These are phyloP conservation scores for Nicotiana undulata DNA, from an alignment of 257 asterid genomes.

Conservation along the genomic window DNA sequence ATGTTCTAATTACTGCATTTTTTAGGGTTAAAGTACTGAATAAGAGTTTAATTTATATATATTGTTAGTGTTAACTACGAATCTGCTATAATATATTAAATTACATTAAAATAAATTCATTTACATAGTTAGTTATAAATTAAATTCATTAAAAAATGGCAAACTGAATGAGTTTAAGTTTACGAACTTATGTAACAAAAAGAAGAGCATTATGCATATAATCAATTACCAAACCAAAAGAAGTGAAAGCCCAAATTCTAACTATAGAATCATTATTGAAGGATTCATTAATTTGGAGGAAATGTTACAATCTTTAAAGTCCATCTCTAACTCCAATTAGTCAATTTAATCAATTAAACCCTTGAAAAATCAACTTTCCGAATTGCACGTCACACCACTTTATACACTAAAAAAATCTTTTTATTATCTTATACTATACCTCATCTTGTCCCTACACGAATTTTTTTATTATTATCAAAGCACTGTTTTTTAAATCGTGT, in stretches of 20 bases:
- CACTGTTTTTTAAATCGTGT: background rate
- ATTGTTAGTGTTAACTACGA: no score
- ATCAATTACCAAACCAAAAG: background rate
- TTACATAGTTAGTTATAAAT: no score
- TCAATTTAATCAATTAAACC: background rate
- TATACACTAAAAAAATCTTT: background rate
- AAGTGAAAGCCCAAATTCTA: background rate
- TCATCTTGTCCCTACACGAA: background rate
- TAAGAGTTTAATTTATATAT: no score
- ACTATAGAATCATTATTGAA: background rate
- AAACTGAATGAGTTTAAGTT: no score
- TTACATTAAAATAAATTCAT: no score
- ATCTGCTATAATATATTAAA: no score
- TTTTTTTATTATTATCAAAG: background rate
- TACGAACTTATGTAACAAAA: no score
- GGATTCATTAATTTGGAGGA: background rate
- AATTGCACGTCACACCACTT: conserved; percentile 10
- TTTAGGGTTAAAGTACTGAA: no score
- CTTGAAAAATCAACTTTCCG: background rate
- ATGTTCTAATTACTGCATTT: no score
- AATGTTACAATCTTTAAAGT: background rate
- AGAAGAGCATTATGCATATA: background rate
- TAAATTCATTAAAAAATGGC: no score
- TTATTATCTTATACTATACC: background rate
- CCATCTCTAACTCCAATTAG: background rate